Base-by-base conservation (phyloP, 768 basidiomycete species). In the Scleroderma bovista region DNA sequence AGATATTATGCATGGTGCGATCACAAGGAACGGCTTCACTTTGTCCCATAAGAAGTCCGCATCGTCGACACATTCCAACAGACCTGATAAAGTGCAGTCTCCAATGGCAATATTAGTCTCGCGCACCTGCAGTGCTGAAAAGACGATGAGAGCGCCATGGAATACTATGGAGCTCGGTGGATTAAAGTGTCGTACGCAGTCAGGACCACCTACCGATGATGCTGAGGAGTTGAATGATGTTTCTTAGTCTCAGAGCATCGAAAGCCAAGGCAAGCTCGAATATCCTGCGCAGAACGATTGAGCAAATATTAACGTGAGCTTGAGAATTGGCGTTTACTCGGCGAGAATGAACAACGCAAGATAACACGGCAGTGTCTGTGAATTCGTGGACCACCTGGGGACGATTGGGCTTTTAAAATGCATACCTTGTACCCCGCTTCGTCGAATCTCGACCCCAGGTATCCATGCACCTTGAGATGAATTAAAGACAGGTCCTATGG, bases 331-430 rank as follows among this genome's bases (percentile, higher is more conserved):
- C 33, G 68, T 79, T 45, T 62, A 90, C 89, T 88, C 88, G 50
- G 86, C 90, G 10, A 93, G 72, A 22, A 83, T 82, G 64, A 91
- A 93, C 7, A 93, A 72, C 3, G 87, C 87, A 6, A 93, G 79
- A 64, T 91, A 93, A 66, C 89, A 91, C 53, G 88, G 84, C 47
- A 91, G 64, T 12, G 89, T 91, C 84, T 88, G 6, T 46, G 13
- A 37, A 9, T 29, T 29, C 26, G 26, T 29, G 4, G 9, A 29
- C 26, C 26, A 29, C 26, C 26, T 9, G 26, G 9, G 26, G 4
- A 44, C 17, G 46, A 16, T 32, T 65, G 53, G 54, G 51, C 46
- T 39, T 50, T 42, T 47, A 41, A 29, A 13, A 16, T 29, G 38
- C 19, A 15, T 54, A 79, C 86, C 70, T 84, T 86, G 69, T 83